Evolutionary conservation across 2,329 filamentous ascomycete species (phyloP), one percentile per base, ranked within the genome.

Genomic region (Pezizomycotina sp.): DNA sequence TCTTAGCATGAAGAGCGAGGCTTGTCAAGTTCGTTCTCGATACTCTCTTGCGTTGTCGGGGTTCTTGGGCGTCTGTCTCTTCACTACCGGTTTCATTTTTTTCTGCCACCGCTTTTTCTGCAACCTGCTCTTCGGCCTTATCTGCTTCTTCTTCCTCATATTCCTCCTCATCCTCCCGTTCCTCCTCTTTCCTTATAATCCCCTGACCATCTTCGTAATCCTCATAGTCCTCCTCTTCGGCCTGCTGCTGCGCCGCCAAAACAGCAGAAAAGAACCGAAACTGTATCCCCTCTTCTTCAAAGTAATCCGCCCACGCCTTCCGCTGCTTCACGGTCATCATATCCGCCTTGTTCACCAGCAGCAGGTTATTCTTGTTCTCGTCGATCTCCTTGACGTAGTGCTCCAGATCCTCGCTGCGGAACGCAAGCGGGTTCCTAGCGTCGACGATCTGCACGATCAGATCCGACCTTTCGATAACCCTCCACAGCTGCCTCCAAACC

Each of bases 361-460:
- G 58, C 53, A 98, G 55, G 56, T 95, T 98, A 55, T 83, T 70
- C 64, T 98, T 95, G 55, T 72, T 75, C 2, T 73, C 60, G 52
- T 92, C 78, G 16, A 95, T 77, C 50, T 91, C 82, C 60, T 92
- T 91, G 52, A 98, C 89, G 50, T 98, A 98, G 48, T 64, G 67
- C 55, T 95, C 89, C 43, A 98, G 60, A 62, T 98, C 89, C 50
- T 91, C 86, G 4, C 79, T 92, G 39, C 91, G 72, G 62, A 95
- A 98, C 49, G 95, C 68, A 12, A 98, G 64, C 2, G 89, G 89
- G 57, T 93, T 93, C 53, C 89, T 69, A 6, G 91, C 89, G 61
- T 98, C 89, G 35, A 98, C 89, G 62, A 98, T 98, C 63, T 98
- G 89, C 22, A 98, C 89, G 3, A 98, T 71, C 25, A 98, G 62